Evolutionary conservation across 257 asterid species (phyloP), one percentile per base, ranked within the genome.

Genomic region (Nicotiana sylvestris): DNA sequence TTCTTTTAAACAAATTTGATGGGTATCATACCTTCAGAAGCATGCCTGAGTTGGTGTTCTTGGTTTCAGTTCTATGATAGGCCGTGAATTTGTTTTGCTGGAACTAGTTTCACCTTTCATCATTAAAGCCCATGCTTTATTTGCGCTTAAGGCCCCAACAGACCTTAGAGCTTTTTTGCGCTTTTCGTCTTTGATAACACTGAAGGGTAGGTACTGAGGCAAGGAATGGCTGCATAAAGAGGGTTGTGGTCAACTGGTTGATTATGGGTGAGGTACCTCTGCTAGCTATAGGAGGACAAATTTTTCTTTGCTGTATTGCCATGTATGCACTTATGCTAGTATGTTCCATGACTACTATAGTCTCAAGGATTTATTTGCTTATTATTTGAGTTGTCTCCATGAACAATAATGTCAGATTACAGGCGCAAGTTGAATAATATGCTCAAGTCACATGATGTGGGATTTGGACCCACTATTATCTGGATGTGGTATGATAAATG

Each of bases 331-430:
- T 76, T 76, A 29, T 29, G 29, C 46, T 76, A 76, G 21, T 74
- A 51, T 51, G 80, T 51, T 51, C 80, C 80, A 51, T 72, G 39
- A 72, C 79, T 27, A 76, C 64, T 16, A 4, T 76, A 51, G 80
- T 51, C 29, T 76, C 80, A 51, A 5, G 39, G 64, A 9, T 51
- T 76, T 51, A 76, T 76, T 61, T 72, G 79, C 11, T 25, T 25
- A 43, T 46, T 46, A 3, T 74, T 72, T 46, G 58, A 53, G 58
- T 49, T 13, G 46, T 27, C 17, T 51, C 64, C 80, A 76, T 4
- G 7, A 27, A 27, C 16, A 51, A 76, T 51, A 51, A 15, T 51
- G 27, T 53, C 6, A 53, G 18, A 53, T 13, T 53, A 53, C 58
- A 43, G 51, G 51, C 51, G 51, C 51, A 43, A 43, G 51, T 43